phyloP scores from a whole-genome alignment of 1,284 basidiomycete species.

The Marasmius fiardii region DNA sequence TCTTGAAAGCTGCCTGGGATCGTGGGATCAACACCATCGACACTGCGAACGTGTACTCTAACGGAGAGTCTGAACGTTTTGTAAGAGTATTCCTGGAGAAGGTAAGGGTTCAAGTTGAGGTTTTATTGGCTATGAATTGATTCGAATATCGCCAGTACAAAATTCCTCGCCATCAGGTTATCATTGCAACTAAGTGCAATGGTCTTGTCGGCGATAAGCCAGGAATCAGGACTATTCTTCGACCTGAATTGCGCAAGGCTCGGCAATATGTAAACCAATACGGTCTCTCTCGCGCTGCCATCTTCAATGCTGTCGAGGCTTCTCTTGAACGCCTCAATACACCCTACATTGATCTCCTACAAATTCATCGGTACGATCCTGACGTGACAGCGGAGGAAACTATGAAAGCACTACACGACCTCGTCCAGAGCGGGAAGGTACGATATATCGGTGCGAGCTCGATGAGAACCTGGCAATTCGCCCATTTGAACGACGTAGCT shows the following conservation, averaged over 20 bases:
- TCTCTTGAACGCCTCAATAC: constrained; percentile 29
- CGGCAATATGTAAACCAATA: constrained; percentile 33
- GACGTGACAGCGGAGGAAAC: constrained; percentile 33
- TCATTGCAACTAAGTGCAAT: constrained; percentile 41
- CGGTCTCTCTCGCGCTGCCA: constrained; percentile 33
- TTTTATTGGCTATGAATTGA: constrained; percentile 9
- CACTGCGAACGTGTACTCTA: constrained; percentile 19
- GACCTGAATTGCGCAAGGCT: not conserved
- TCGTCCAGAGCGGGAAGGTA: constrained; percentile 36
- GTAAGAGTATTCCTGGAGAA: constrained; percentile 40
- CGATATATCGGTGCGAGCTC: constrained; percentile 39
- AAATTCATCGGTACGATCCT: constrained; percentile 34
- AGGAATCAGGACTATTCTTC: not conserved
- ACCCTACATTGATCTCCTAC: constrained; percentile 34
- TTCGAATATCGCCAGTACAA: constrained; percentile 31
- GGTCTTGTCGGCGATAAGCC: constrained; percentile 16
- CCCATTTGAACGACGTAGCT: constrained; percentile 20
- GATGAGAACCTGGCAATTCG: constrained; percentile 31
- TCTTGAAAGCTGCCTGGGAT: constrained; percentile 21
- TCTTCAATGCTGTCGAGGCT: constrained; percentile 33
- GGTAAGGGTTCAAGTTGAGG: constrained; percentile 13
- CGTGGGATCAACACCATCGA: constrained; percentile 20
- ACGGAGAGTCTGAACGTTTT: constrained; percentile 17
- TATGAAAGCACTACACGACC: constrained; percentile 40
- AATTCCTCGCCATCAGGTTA: constrained; percentile 52